These are phyloP conservation scores for Skeletonema costatum DNA, from an alignment of 108 stramenopile genomes.

Conservation along the genomic window DNA sequence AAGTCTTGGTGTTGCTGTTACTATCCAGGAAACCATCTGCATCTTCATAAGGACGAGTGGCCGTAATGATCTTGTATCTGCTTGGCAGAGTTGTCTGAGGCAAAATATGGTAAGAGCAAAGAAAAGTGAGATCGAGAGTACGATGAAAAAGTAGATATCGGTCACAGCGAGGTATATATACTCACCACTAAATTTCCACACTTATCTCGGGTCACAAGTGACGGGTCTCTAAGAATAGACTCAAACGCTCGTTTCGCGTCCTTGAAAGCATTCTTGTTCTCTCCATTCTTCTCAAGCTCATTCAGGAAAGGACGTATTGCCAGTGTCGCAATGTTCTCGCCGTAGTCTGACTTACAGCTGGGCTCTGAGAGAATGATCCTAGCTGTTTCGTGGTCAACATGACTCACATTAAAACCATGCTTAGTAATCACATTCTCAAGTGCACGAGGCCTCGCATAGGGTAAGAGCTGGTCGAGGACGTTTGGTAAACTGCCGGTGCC, in stretches of 20 bases:
- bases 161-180: not conserved
- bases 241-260: conserved; percentile 27
- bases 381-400: conserved; percentile 42
- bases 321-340: conserved; percentile 32
- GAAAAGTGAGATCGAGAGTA: not conserved
- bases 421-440: conserved; percentile 28
- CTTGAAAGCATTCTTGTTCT: conserved; percentile 23
- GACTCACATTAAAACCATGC: conserved; percentile 19
- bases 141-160: not conserved
- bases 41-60: conserved; percentile 23
- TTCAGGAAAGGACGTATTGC: conserved; percentile 29
- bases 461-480: conserved; percentile 15
- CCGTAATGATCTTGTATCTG: conserved; percentile 38
- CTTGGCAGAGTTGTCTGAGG: conserved; percentile 25
- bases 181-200: conserved; percentile 26
- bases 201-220: conserved; percentile 31
- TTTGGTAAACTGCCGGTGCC: not conserved
- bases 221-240: conserved; percentile 24
- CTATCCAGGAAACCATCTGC: conserved; percentile 19
- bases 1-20: not conserved
- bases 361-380: conserved; percentile 27
- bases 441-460: conserved; percentile 27
- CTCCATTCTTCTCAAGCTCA: conserved; percentile 40
- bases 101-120: not conserved
- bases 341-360: conserved; percentile 18